A percentile compares a stretch with the other conserved stretches of the same genome.
Evolutionary conservation across 163 green algal genomes (phyloP).

Genomic region (Scenedesmus sp.): DNA sequence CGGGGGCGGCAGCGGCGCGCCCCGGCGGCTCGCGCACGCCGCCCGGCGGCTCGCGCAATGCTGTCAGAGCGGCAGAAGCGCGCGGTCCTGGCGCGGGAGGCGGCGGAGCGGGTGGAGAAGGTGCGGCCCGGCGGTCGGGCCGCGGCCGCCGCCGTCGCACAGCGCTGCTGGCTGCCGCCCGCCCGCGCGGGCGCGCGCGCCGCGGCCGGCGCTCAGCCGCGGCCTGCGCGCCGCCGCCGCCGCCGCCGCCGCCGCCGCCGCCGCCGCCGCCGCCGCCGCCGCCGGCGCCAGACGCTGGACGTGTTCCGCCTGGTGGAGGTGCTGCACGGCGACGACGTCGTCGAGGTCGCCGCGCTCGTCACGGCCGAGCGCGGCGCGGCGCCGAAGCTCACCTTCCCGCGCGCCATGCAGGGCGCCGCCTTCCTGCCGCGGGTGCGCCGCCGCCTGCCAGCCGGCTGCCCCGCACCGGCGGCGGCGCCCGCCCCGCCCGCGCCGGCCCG

Average conservation of each 20-base stretch:
- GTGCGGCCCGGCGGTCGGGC: neutral
- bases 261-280: no score
- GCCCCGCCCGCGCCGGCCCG: neutral
- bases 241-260: no score
- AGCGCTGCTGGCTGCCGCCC: no score
- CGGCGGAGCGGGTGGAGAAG: slow-evolving; percentile 37
- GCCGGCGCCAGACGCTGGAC: slow-evolving; percentile 15
- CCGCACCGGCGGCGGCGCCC: neutral
- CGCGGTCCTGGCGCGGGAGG: slow-evolving; percentile 28
- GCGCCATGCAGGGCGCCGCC: neutral
- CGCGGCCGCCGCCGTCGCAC: no score
- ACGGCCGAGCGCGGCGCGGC: neutral
- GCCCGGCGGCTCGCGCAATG: no score
- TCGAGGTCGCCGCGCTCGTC: slow-evolving; percentile 15
- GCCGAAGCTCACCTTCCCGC: slow-evolving; percentile 15
- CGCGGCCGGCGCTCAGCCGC: no score
- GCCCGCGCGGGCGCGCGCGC: no score
- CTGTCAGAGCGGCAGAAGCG: slow-evolving; percentile 31
- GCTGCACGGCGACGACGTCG: slow-evolving; percentile 6
- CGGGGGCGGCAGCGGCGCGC: no score
- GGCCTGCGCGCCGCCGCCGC: no score
- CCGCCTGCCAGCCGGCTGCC: neutral
- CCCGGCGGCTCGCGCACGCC: no score
- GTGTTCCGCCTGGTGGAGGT: slow-evolving; percentile 28
- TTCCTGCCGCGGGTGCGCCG: neutral